A percentile compares a stretch with the other conserved stretches of the same genome.
These are phyloP conservation scores for Colletotrichum graminicola DNA, from an alignment of 2,329 filamentous ascomycete genomes.

Conservation along the genomic window DNA sequence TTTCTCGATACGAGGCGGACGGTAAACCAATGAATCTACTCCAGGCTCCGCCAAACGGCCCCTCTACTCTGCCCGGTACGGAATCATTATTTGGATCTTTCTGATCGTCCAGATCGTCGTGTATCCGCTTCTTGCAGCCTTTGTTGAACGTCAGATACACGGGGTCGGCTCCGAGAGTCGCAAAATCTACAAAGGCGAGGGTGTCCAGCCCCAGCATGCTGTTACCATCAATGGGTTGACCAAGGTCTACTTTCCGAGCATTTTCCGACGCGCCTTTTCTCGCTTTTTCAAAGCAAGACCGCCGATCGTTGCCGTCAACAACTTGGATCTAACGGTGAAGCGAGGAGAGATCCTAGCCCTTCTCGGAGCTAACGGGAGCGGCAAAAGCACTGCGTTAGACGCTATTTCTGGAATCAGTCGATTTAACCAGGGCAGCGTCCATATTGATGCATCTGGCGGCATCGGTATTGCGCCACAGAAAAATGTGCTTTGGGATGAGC, in stretches of 20 bases:
- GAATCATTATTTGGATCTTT: conserved; percentile 83
- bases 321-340: conserved; percentile 76
- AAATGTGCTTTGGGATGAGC: conserved; percentile 80
- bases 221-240: conserved; percentile 79
- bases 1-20: conserved; percentile 81
- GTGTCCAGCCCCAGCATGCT: conserved; percentile 62
- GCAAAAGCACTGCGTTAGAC: conserved; percentile 77
- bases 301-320: conserved; percentile 81
- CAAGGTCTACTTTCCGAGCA: conserved; percentile 80
- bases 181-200: conserved; percentile 47
- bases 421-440: conserved; percentile 70
- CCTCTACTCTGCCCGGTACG: conserved; percentile 78
- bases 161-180: conserved; percentile 70
- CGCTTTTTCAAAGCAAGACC: conserved; percentile 63
- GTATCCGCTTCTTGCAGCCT: conserved; percentile 81
- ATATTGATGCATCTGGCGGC: conserved; percentile 81
- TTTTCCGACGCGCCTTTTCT: conserved; percentile 66
- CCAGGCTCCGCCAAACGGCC: conserved; percentile 70
- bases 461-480: conserved; percentile 79
- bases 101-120: conserved; percentile 80
- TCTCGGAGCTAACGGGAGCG: conserved; percentile 75
- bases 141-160: conserved; percentile 71
- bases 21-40: conserved; percentile 71
- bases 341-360: conserved; percentile 88
- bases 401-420: conserved; percentile 49